Evolutionary conservation across 768 basidiomycete genomes (phyloP).

Genomic region (Leccinum uliginosum): DNA sequence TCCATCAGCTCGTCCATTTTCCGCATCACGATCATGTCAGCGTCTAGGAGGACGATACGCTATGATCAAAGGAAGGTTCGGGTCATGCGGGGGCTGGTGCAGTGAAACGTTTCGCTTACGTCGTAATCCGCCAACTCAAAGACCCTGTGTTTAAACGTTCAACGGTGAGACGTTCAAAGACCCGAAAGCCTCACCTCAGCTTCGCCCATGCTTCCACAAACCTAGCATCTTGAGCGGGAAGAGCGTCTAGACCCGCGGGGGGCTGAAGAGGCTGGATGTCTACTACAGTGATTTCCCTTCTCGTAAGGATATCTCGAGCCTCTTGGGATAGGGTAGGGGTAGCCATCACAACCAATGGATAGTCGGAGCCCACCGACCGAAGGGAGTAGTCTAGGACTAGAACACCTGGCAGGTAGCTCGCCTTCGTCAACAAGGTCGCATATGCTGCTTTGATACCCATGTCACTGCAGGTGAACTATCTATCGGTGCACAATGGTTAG

Average conservation of each 20-base stretch:
- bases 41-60: conserved; percentile 79
- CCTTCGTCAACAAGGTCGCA: conserved; percentile 73
- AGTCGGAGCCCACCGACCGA: conserved; percentile 50
- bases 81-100: not conserved
- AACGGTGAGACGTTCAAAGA: not conserved
- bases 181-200: conserved; percentile 34
- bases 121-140: conserved; percentile 70
- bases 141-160: conserved; percentile 27
- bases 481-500: not conserved
- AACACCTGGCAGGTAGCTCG: conserved; percentile 52
- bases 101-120: conserved; percentile 33
- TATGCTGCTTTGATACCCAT: conserved; percentile 53
- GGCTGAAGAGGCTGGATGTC: conserved; percentile 63
- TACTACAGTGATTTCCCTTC: conserved; percentile 48
- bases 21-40: conserved; percentile 78
- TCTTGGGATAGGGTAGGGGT: conserved; percentile 53
- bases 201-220: conserved; percentile 69
- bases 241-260: conserved; percentile 33
- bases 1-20: conserved; percentile 81
- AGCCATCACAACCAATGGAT: conserved; percentile 78
- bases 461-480: not conserved
- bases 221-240: conserved; percentile 39
- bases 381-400: conserved; percentile 53
- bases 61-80: conserved; percentile 26
- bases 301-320: conserved; percentile 46